Evolutionary conservation across 1,139 yeast genomes (phyloP), one percentile per base, ranked within the genome.

Genomic region (Tardiomyces blankii): DNA sequence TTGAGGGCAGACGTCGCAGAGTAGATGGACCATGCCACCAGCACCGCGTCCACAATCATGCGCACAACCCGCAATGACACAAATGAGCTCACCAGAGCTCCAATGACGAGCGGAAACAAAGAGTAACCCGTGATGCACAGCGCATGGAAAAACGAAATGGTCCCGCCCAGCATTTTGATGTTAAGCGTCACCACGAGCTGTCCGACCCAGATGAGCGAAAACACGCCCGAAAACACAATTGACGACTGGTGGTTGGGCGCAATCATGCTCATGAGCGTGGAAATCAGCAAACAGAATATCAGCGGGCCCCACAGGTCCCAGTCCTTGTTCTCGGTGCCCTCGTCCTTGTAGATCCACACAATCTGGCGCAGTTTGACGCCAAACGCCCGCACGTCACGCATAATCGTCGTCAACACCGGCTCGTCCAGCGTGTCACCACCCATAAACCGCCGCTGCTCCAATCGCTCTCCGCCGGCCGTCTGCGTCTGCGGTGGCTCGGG

Each of bases 251-350:
- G 56, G 42, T 60, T 59, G 12, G 72, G 69, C 2, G 75, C 70
- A 39, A 68, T 52, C 50, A 69, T 51, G 33, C 74, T 69, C 49
- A 61, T 73, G 54, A 56, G 68, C 41, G 85, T 75, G 6, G 88
- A 70, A 51, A 81, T 80, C 16, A 72, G 63, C 43, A 86, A 68
- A 16, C 86, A 79, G 57, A 86, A 83, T 27, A 85, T 73, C 49
- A 86, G 67, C 2, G 95, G 95, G 0, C 95, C 95, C 95, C 95
- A 86, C 44, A 85, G 66, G 63, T 85, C 95, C 95, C 94, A 85
- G 46, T 83, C 91, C 44, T 61, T 58, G 21, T 54, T 51, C 16
- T 51, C 53, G 19, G 49, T 48, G 27, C 44, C 44, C 2, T 30
- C 40, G 33, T 42, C 41, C 19, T 30, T 19, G 43, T 46, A 47